Evolutionary conservation across 768 basidiomycete species (phyloP).

Genomic region (Pluteus cervinus): DNA sequence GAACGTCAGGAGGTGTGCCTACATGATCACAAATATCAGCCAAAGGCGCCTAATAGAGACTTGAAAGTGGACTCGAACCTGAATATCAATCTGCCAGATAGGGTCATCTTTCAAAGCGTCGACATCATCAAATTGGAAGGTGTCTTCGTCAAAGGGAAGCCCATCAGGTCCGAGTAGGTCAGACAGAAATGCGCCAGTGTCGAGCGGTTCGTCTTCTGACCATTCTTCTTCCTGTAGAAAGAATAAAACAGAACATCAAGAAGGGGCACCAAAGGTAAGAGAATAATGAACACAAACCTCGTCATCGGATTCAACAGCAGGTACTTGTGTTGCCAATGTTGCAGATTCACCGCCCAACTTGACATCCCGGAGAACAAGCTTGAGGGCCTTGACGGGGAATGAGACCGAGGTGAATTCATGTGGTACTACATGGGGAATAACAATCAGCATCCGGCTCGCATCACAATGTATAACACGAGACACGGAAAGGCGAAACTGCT

Average conservation of each 20-base stretch:
- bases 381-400: constrained; percentile 91
- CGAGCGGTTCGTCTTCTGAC: constrained; percentile 77
- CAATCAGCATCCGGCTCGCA: constrained; percentile 41
- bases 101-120: constrained; percentile 86
- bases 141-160: constrained; percentile 71
- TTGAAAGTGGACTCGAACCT: constrained; percentile 24
- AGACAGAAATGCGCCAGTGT: constrained; percentile 72
- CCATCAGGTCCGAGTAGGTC: constrained; percentile 76
- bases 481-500: constrained; percentile 7
- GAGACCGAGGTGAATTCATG: constrained; percentile 80
- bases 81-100: constrained; percentile 81
- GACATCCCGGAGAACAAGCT: constrained; percentile 80
- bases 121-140: constrained; percentile 76
- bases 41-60: neutral
- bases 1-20: constrained; percentile 70
- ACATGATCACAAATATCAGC: constrained; percentile 3
- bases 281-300: constrained; percentile 39
- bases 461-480: constrained; percentile 14
- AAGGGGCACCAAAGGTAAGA: constrained; percentile 2
- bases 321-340: constrained; percentile 51
- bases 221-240: constrained; percentile 76
- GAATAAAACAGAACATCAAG: constrained; percentile 4
- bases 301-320: constrained; percentile 65
- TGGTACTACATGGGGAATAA: constrained; percentile 49
- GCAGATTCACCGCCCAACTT: constrained; percentile 74